phyloP scores from a whole-genome alignment of 306 rosid genomes.

The Myrica gale region DNA sequence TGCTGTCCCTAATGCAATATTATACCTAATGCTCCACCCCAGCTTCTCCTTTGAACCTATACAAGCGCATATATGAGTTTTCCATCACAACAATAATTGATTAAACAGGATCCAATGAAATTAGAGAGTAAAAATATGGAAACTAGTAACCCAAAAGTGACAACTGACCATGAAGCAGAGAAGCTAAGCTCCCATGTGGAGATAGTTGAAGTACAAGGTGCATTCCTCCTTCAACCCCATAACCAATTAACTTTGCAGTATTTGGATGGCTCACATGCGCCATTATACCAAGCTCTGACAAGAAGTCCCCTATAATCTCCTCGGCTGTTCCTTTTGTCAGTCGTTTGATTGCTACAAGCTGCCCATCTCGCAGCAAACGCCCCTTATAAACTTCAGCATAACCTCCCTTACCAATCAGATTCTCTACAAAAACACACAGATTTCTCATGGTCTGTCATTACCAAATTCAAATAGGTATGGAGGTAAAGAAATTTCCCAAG shows the following conservation, averaged over 20 bases:
- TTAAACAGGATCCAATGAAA: neutral
- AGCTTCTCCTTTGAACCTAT: slow-evolving; percentile 73
- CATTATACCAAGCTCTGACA: slow-evolving; percentile 90
- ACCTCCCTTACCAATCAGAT: slow-evolving; percentile 93
- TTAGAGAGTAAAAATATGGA: neutral
- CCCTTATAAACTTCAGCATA: slow-evolving; percentile 95
- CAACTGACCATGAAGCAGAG: slow-evolving; percentile 64
- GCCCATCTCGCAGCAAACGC: slow-evolving; percentile 61
- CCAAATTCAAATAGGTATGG: neutral
- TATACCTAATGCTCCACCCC: slow-evolving; percentile 72
- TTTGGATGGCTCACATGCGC: slow-evolving; percentile 86
- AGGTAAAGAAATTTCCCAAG: neutral
- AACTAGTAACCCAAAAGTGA: neutral
- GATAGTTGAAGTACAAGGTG: slow-evolving; percentile 81
- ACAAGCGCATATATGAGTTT: neutral
- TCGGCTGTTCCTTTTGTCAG: slow-evolving; percentile 73
- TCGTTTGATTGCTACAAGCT: slow-evolving; percentile 72
- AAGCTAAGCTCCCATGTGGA: slow-evolving; percentile 87
- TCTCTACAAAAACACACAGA: slow-evolving; percentile 51
- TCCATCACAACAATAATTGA: neutral
- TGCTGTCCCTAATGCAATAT: slow-evolving; percentile 80
- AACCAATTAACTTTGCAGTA: slow-evolving; percentile 83
- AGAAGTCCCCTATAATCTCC: slow-evolving; percentile 71
- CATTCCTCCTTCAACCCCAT: slow-evolving; percentile 97
- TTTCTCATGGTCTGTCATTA: neutral